phyloP scores from a whole-genome alignment of 2,329 filamentous ascomycete species.

The Pseudogymnoascus sp. region DNA sequence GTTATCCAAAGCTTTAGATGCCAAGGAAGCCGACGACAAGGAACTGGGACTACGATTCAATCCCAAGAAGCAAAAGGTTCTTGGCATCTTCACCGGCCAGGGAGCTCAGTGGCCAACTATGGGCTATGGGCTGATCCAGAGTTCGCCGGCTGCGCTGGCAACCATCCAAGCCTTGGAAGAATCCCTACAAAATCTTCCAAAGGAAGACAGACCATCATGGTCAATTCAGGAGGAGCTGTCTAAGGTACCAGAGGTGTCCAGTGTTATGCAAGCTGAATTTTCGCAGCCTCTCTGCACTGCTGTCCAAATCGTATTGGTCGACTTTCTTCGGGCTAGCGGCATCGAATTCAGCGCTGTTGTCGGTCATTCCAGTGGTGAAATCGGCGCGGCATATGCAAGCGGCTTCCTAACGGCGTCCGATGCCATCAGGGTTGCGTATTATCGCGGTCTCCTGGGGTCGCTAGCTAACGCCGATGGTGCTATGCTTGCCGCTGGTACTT shows the following conservation, averaged over 20 bases:
- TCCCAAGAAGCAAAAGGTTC: constrained; percentile 12
- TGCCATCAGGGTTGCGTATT: constrained; percentile 40
- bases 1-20: constrained; percentile 1
- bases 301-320: constrained; percentile 39
- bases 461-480: constrained; percentile 31
- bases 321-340: constrained; percentile 37
- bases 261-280: constrained; percentile 34
- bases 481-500: constrained; percentile 46
- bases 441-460: constrained; percentile 17
- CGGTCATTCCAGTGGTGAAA: constrained; percentile 43
- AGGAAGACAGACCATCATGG: constrained; percentile 13
- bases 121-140: constrained; percentile 17
- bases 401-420: constrained; percentile 28
- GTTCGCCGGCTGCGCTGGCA: not conserved
- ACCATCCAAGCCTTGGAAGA: not conserved
- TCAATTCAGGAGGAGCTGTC: not conserved
- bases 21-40: not conserved
- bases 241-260: constrained; percentile 14
- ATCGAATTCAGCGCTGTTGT: constrained; percentile 26
- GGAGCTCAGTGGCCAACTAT: constrained; percentile 23
- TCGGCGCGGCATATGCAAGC: constrained; percentile 39
- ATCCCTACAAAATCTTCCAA: constrained; percentile 9
- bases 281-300: constrained; percentile 40
- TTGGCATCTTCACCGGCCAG: constrained; percentile 20
- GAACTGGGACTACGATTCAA: not conserved